phyloP scores from a whole-genome alignment of 2,329 filamentous ascomycete genomes.

The Neofusicoccum umdonicola region DNA sequence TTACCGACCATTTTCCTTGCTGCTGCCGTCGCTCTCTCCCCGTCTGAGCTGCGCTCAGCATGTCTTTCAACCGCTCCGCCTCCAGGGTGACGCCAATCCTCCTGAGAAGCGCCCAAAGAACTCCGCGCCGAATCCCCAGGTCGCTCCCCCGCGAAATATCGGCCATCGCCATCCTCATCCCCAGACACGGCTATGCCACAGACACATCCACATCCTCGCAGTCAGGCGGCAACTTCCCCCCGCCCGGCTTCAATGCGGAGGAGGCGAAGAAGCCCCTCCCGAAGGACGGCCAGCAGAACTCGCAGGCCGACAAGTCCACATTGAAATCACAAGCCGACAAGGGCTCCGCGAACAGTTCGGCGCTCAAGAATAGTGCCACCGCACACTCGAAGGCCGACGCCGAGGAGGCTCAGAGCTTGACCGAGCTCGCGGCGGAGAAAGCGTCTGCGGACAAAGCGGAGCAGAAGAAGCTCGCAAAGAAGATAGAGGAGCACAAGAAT shows the following conservation, averaged over 20 bases:
- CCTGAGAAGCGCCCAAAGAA: slow-evolving; percentile 44
- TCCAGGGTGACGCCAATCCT: slow-evolving; percentile 47
- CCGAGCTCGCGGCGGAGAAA: slow-evolving; percentile 64
- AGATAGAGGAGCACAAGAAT: slow-evolving; percentile 77
- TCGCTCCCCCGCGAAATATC: slow-evolving; percentile 51
- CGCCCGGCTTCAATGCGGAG: slow-evolving; percentile 87
- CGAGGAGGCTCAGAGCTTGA: slow-evolving; percentile 51
- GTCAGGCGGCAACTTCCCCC: slow-evolving; percentile 60
- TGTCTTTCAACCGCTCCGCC: slow-evolving; percentile 47
- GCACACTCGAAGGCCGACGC: slow-evolving; percentile 48
- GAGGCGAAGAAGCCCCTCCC: slow-evolving; percentile 81
- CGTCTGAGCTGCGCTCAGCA: slow-evolving; percentile 23
- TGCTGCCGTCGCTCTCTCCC: slow-evolving; percentile 7
- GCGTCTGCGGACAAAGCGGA: slow-evolving; percentile 45
- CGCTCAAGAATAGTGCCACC: slow-evolving; percentile 40
- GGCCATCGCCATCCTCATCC: slow-evolving; percentile 58
- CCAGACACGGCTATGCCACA: slow-evolving; percentile 54
- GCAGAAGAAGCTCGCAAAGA: slow-evolving; percentile 57
- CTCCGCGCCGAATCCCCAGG: slow-evolving; percentile 39
- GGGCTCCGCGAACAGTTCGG: slow-evolving; percentile 22
- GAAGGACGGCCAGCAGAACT: slow-evolving; percentile 48
- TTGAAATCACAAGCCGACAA: slow-evolving; percentile 23
- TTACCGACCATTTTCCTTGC: neutral
- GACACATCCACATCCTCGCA: slow-evolving; percentile 54
- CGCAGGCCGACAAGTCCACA: slow-evolving; percentile 25